Evolutionary conservation across 2,329 filamentous ascomycete genomes (phyloP).

Genomic region (Penicillium brevicompactum): DNA sequence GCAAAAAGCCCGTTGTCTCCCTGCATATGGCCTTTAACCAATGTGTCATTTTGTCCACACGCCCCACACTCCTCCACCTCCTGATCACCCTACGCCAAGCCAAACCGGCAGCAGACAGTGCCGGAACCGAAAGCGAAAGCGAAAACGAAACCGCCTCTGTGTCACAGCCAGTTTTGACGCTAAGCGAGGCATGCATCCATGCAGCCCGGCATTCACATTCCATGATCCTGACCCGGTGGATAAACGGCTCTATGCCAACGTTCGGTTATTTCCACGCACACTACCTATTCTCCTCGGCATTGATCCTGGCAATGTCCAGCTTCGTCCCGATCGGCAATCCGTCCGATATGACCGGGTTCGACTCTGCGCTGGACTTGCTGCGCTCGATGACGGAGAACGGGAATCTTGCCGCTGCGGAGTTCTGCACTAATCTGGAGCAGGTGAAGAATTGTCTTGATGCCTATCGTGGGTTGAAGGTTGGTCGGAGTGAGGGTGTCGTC

Average conservation of each 20-base stretch:
- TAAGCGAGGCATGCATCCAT: constrained; percentile 43
- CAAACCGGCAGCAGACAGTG: background rate
- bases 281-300: constrained; percentile 42
- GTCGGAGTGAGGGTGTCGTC: background rate
- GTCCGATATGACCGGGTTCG: constrained; percentile 33
- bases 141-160: constrained; percentile 26
- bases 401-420: constrained; percentile 38
- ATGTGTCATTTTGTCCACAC: constrained; percentile 44
- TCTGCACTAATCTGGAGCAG: constrained; percentile 36
- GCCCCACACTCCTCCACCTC: constrained; percentile 43
- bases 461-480: constrained; percentile 17
- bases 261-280: constrained; percentile 46
- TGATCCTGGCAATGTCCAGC: constrained; percentile 41
- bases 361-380: constrained; percentile 35
- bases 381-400: constrained; percentile 39
- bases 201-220: constrained; percentile 41
- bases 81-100: constrained; percentile 33
- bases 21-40: constrained; percentile 44
- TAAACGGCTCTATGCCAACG: constrained; percentile 40
- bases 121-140: background rate
- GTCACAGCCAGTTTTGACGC: constrained; percentile 38
- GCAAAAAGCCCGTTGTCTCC: constrained; percentile 35
- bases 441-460: constrained; percentile 33
- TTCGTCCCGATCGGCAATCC: constrained; percentile 37
- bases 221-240: constrained; percentile 41